Evolutionary conservation across 345 rosid species (phyloP).

Genomic region (Rhodomyrtus tomentosa): DNA sequence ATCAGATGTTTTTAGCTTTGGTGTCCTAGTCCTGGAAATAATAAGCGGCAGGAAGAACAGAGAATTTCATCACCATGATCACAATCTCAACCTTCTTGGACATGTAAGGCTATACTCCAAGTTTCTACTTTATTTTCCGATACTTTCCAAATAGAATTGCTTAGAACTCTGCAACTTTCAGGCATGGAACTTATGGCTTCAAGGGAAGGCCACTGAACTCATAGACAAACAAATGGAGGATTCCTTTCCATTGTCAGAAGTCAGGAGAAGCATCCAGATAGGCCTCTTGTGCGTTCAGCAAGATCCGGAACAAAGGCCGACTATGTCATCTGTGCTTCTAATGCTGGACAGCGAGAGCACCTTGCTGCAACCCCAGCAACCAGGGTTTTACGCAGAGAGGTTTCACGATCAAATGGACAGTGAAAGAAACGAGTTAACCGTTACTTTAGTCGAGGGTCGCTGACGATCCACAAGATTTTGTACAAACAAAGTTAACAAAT

Average conservation of each 20-base stretch:
- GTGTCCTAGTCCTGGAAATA: not conserved
- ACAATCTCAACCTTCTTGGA: not conserved
- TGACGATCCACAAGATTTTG: not conserved
- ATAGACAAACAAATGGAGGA: slow-evolving; percentile 14
- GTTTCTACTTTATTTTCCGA: no score
- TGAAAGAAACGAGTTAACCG: slow-evolving; percentile 3
- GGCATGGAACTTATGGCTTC: slow-evolving; percentile 22
- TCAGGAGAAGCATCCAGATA: slow-evolving; percentile 11
- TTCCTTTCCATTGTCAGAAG: slow-evolving; percentile 1
- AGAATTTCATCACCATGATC: not conserved
- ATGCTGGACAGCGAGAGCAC: slow-evolving; percentile 28
- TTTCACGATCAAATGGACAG: not conserved
- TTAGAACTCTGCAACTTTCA: not conserved
- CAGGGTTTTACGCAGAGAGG: slow-evolving; percentile 13
- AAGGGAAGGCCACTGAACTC: slow-evolving; percentile 10
- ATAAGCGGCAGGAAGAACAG: not conserved
- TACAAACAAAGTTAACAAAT: not conserved
- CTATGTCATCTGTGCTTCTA: slow-evolving; percentile 24
- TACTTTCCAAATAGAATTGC: no score
- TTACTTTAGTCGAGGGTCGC: slow-evolving; percentile 2
- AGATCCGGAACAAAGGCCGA: slow-evolving; percentile 25
- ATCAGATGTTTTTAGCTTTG: not conserved
- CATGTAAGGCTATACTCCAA: not conserved
- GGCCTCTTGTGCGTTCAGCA: slow-evolving; percentile 42
- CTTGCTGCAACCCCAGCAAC: slow-evolving; percentile 16